A percentile compares a stretch with the other conserved stretches of the same genome.
Conservation (phyloP, 805 yeast genomes). For the Teunomyces lycoperdinae region DNA sequence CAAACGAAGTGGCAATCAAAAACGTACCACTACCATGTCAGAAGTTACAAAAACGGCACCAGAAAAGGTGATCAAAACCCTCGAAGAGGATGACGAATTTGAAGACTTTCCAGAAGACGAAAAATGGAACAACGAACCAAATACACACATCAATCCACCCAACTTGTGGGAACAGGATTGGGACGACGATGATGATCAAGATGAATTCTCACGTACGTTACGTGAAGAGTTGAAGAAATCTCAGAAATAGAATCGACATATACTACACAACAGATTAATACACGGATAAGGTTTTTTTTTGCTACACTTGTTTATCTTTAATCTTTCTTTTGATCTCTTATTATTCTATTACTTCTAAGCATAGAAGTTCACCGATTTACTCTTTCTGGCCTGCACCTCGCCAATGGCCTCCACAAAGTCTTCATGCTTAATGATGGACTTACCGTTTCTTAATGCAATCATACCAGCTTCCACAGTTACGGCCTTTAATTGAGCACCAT, state of each 20-base stretch:
- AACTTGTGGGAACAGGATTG: conserved; percentile 94
- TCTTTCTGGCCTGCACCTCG: conserved; percentile 97
- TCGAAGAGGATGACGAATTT: conserved; percentile 96
- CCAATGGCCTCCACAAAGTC: conserved; percentile 98
- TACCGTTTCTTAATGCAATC: conserved; percentile 97
- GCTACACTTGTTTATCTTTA: background rate
- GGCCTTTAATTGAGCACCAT: conserved; percentile 98
- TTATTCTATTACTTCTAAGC: conserved; percentile 48
- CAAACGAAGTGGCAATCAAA: conserved; percentile 2
- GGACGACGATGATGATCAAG: conserved; percentile 95
- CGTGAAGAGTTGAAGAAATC: conserved; percentile 42
- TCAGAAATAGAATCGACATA: conserved; percentile 5
- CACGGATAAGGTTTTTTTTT: background rate
- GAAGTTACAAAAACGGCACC: conserved; percentile 9
- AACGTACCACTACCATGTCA: conserved; percentile 1
- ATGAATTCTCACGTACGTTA: conserved; percentile 75
- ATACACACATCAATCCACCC: conserved; percentile 50
- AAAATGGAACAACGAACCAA: conserved; percentile 65
- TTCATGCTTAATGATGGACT: conserved; percentile 87
- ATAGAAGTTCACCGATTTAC: conserved; percentile 92
- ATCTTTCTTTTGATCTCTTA: background rate
- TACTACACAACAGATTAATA: background rate
- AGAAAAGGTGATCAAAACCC: conserved; percentile 54
- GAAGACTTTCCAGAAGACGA: conserved; percentile 93
- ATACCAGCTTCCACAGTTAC: conserved; percentile 99